Base-by-base conservation (phyloP, 2,329 filamentous ascomycete species). In the Albifimbria verrucaria region DNA sequence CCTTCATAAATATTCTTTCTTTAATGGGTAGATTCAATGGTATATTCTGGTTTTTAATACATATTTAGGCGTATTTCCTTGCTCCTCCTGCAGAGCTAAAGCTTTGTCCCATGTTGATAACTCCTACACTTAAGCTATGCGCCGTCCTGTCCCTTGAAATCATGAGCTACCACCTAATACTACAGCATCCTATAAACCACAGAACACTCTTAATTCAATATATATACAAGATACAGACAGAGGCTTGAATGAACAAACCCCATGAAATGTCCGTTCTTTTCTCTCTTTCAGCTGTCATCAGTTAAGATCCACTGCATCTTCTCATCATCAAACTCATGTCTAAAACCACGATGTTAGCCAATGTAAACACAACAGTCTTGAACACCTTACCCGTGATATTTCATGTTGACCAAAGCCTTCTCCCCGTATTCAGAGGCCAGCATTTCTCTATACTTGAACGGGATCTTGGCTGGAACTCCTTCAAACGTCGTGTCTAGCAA, bases 401-500 rank as follows among this genome's bases (percentile, higher is more conserved):
- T 68, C 0, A 73, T 83, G 18, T 74, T 68, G 1, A 70, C 73
- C 53, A 88, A 61, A 0, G 83, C 76, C 44, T 71, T 75, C 47
- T 74, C 63, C 4, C 78, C 70, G 58, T 87, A 88, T 61, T 87
- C 83, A 10, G 80, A 73, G 20, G 72, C 71, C 1, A 88, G 69
- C 48, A 87, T 75, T 46, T 82, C 79, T 55, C 79, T 76, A 62
- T 85, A 87, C 7, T 74, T 71, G 60, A 78, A 85, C 0, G 88
- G 88, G 22, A 91, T 85, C 68, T 85, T 85, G 45, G 80, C 86
- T 1, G 78, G 72, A 0, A 85, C 78, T 1, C 84, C 86, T 62
- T 91, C 88, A 52, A 89, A 91, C 1, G 75, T 78, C 2, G 84
- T 88, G 55, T 84, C 79, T n/a, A 85, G 76, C 62, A 92, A 72